Base-by-base conservation (phyloP, 2,329 filamentous ascomycete species). In the Teratosphaeriaceae sp. region DNA sequence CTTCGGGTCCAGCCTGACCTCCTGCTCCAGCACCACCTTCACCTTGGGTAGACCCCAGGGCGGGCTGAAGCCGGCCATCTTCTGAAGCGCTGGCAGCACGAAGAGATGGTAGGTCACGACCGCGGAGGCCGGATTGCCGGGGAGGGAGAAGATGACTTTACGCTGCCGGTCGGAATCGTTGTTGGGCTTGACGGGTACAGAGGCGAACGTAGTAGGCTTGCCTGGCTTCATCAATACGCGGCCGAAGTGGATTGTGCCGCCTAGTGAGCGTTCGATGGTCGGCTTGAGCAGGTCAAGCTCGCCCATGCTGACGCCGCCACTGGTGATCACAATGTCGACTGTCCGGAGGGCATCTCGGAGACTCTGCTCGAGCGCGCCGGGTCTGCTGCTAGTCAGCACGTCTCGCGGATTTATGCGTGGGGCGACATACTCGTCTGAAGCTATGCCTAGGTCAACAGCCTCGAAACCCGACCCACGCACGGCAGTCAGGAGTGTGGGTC, bases 181-280 rank as follows among this genome's bases (percentile, higher is more conserved):
- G 36, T 62, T 59, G 43, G 51, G 39, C 51, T 82, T 82, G 58
- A 76, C 70, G 0, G 86, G 82, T 0, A 97, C 76, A 0, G 88
- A 96, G 2, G 92, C 92, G 63, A 98, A 98, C 0, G 92, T 98
- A 0, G 89, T 96, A 2, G 92, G 92, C 66, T 97, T 98, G 3
- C 92, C 92, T 0, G 92, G 92, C 70, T 98, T 98, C 92, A 98
- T 97, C 42, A 84, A 79, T 2, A 98, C 92, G 2, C 92, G 84
- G 19, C 92, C 92, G 56, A 98, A 98, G 65, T 96, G 92, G 52
- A 98, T 95, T 0, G 83, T 92, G 6, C 92, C 92, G 44, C 88
- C 88, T 1, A 98, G 77, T 1, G 81, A 75, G 31, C 90, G 83
- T 69, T 97, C 92, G 56, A 98, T 86, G 0, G 90, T 97, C 0